Evolutionary conservation across 2,329 filamentous ascomycete species (phyloP), one percentile per base, ranked within the genome.

Genomic region (Tricladium varicosporioides): DNA sequence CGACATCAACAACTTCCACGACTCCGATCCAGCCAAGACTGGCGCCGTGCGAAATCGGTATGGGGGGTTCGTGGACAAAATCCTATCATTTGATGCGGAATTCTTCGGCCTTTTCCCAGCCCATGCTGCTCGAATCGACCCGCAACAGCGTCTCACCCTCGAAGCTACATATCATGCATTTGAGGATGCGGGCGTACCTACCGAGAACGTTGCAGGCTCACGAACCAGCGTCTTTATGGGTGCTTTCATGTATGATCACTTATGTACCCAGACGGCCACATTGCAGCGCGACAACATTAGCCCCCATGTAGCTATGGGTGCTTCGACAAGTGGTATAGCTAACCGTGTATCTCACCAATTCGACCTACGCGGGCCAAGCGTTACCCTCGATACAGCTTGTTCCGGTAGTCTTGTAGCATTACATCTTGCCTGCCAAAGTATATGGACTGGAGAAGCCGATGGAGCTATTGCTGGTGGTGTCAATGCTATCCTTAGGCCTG

Each of bases 101-200:
- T 61, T 59, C 40, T 59, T 61, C 47, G 69, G 67, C 0, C 64
- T 74, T 19, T 33, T 59, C 5, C 22, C 48, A 15, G 45, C 58
- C 42, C 51, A 59, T 32, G 50, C 62, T 44, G n/a, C n/a, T n/a
- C n/a, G n/a, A n/a, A 77, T 58, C 13, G 31, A 60, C 53, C 48
- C 48, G 13, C 22, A 32, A 11, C 48, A 51, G 31, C 27, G 48
- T 15, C 16, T 51, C 8, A n/a, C 18, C 14, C 48, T 51, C 5
- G 79, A 83, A 19, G 85, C 82, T 11, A 82, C 83, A 0, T 87
- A 86, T 62, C 22, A 54, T 15, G 56, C 51, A 31, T n/a, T 58
- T 9, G 53, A 56, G 18, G 52, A 50, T 51, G 57, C 57, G 19
- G 53, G 57, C 3, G 42, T 56, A 2, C 18, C 57, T 22, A 19